Conservation (phyloP, 2,329 filamentous ascomycete genomes). For the Cytospora chrysosperma region DNA sequence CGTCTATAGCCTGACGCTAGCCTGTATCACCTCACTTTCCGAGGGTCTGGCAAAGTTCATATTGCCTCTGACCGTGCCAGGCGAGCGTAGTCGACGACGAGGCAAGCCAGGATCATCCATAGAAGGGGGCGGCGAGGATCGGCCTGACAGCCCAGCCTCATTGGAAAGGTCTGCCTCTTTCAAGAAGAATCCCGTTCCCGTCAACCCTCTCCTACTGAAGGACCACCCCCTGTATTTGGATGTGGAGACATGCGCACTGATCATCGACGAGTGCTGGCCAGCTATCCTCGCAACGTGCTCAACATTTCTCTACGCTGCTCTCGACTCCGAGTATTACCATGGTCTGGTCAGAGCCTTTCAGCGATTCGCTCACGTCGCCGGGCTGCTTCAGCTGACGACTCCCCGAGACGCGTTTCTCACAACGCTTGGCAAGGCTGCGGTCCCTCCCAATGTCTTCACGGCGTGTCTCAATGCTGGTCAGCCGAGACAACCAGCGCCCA, state of each 20-base stretch:
- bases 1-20: constrained; percentile 82
- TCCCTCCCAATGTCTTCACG: constrained; percentile 75
- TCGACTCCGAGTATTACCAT: constrained; percentile 94
- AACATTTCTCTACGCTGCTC: constrained; percentile 86
- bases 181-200: constrained; percentile 72
- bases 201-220: constrained; percentile 78
- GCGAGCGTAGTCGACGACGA: constrained; percentile 59
- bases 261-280: constrained; percentile 93
- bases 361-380: constrained; percentile 91
- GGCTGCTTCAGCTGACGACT: constrained; percentile 77
- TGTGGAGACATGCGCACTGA: constrained; percentile 73
- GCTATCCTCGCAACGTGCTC: constrained; percentile 93
- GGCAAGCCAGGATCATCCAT: constrained; percentile 44
- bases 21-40: constrained; percentile 85
- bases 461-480: constrained; percentile 55
- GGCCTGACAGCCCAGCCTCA: constrained; percentile 39
- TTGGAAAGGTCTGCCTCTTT: constrained; percentile 63
- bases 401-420: constrained; percentile 94
- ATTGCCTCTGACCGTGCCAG: constrained; percentile 81
- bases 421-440: constrained; percentile 87
- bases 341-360: constrained; percentile 89
- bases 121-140: constrained; percentile 17
- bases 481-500: constrained; percentile 43
- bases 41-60: constrained; percentile 93
- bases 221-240: constrained; percentile 70